Base-by-base conservation (phyloP, 768 basidiomycete species). In the Naganishia vaughanmartiniae region DNA sequence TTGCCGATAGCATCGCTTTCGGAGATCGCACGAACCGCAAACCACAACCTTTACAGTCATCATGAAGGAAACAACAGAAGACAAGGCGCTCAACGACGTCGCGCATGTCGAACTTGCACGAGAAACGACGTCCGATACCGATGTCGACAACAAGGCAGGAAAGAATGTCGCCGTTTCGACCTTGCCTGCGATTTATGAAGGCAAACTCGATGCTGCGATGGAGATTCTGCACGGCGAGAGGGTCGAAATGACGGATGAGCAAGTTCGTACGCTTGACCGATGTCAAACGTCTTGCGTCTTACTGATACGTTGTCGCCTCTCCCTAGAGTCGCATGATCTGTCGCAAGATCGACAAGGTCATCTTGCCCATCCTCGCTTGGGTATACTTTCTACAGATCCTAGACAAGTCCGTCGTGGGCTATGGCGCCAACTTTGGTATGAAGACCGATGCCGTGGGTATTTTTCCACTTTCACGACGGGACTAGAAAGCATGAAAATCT, bases 341-440 rank as follows among this genome's bases (percentile, higher is more conserved):
- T 15, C 66, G 76, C 33, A 75, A 75, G 71, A 80, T 77, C 48
- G 81, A 81, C 72, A 75, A 73, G 69, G 56, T 69, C 14, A 76
- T 78, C 51, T 71, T 81, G 19, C 67, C 76, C 30, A 73, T 77
- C 60, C 74, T 79, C 70, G 72, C 76, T 45, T 77, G 76, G 77
- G 73, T 79, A 15, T 78, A 79, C 73, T 79, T 78, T 65, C 66
- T 78, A 0, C 81, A 80, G 51, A 79, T 80, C 42, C 36, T 66
- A 34, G 68, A 73, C 63, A 72, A 73, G 46, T 66, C 63, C 21
- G 34, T 34, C 30, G 34, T 71, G 21, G 70, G 70, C 15, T 71
- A 71, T 54, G 70, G 12, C 36, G 70, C 70, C 12, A 71, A 28
- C 45, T 71, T 66, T 56, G 70, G 63, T 14, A 28, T 71, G 54